Conservation (phyloP, 352 stramenopile genomes). For the Lagenidium giganteum region DNA sequence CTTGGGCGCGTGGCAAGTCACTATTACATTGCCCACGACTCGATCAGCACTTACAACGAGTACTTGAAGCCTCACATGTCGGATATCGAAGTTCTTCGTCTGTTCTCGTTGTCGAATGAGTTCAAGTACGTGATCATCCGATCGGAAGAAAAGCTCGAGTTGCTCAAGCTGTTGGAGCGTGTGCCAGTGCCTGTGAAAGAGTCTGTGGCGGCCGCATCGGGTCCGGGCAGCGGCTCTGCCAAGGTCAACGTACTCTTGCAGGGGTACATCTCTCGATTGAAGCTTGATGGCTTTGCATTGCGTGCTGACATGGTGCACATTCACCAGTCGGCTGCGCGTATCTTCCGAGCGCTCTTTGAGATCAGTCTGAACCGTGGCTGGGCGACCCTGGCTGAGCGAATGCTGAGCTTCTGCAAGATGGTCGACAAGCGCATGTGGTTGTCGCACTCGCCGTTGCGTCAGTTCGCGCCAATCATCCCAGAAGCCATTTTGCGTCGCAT, state of each 20-base stretch:
- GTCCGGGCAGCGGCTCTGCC: conserved; percentile 68
- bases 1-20: conserved; percentile 97
- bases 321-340: conserved; percentile 96
- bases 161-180: conserved; percentile 95
- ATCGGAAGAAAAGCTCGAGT: conserved; percentile 98
- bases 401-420: conserved; percentile 98
- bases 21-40: conserved; percentile 99
- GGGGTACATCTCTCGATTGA: conserved; percentile 98
- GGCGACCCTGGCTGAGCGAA: conserved; percentile 93
- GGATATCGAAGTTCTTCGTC: conserved; percentile 99
- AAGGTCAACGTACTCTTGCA: conserved; percentile 99
- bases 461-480: conserved; percentile 92
- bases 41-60: conserved; percentile 98
- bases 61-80: conserved; percentile 99
- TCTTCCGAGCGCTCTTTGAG: conserved; percentile 99
- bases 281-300: conserved; percentile 97
- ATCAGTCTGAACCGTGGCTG: conserved; percentile 96
- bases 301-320: conserved; percentile 99
- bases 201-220: conserved; percentile 46
- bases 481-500: conserved; percentile 96
- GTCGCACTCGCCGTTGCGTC: conserved; percentile 95
- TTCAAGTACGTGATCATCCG: conserved; percentile 99
- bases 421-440: conserved; percentile 98
- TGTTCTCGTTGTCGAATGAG: conserved; percentile 98
- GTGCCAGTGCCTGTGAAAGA: conserved; percentile 99